Percentiles rank a stretch among this genome's conserved stretches.
phyloP scores from a whole-genome alignment of 805 yeast species.

The Hanseniaspora hatyaiensis region DNA sequence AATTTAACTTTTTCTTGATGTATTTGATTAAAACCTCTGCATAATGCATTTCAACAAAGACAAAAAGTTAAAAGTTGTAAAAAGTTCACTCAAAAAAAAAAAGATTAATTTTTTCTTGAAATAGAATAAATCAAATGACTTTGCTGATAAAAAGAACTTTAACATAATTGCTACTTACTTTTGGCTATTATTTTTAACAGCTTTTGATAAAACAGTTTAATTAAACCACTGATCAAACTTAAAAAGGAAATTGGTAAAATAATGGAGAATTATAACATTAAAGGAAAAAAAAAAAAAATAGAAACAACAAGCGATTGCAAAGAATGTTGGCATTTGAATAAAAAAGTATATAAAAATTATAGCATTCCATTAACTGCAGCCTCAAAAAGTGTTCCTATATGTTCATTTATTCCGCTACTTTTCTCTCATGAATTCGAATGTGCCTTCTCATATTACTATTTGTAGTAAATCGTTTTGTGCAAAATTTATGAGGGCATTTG shows the following conservation, averaged over 20 bases:
- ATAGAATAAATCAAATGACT: not conserved
- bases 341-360: too few relatives aligned
- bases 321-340: too few relatives aligned
- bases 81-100: too few relatives aligned
- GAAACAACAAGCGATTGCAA: too few relatives aligned
- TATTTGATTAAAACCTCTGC: too few relatives aligned
- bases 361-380: too few relatives aligned
- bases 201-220: too few relatives aligned
- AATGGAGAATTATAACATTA: too few relatives aligned
- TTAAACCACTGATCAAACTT: not conserved
- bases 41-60: too few relatives aligned
- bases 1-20: too few relatives aligned
- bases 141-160: not conserved
- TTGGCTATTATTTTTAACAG: not conserved
- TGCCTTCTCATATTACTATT: slow-evolving; percentile 28
- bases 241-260: not conserved
- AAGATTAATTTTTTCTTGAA: not conserved
- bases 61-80: too few relatives aligned
- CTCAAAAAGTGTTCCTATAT: too few relatives aligned
- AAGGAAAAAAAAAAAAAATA: not conserved
- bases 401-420: not conserved
- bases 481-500: slow-evolving; percentile 45
- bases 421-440: slow-evolving; percentile 24
- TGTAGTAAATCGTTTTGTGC: slow-evolving; percentile 50
- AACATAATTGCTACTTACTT: not conserved